phyloP scores from a whole-genome alignment of 2,329 filamentous ascomycete species.

The Phyllosticta citribraziliensis region DNA sequence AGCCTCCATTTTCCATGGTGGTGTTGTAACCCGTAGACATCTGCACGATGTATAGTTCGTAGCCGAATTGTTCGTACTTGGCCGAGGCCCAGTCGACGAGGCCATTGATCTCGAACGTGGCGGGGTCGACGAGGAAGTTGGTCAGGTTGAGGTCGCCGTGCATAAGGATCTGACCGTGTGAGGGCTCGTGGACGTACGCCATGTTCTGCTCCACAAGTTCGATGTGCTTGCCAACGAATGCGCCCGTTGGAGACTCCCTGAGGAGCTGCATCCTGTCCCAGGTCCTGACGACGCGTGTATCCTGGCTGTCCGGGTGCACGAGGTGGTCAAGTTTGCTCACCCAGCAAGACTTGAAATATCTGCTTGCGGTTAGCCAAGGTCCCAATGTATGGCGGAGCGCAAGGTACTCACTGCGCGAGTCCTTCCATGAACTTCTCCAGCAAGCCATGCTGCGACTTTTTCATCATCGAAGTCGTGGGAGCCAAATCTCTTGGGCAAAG shows the following conservation, averaged over 20 bases:
- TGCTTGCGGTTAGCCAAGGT: background rate
- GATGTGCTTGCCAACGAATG: background rate
- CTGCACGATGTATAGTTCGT: background rate
- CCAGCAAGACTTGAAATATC: background rate
- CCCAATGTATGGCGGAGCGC: background rate
- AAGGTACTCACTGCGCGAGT: background rate
- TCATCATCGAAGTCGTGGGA: background rate
- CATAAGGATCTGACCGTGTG: background rate
- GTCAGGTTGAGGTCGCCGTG: background rate
- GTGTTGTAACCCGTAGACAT: background rate
- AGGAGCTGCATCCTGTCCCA: background rate
- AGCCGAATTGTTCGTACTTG: background rate
- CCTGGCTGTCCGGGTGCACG: background rate
- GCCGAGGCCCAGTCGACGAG: background rate
- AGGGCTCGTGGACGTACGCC: background rate
- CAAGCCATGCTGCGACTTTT: background rate
- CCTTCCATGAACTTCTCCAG: background rate
- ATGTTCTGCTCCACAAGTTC: background rate
- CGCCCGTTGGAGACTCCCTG: background rate
- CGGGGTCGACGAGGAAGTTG: background rate
- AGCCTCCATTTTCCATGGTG: background rate
- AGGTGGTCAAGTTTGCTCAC: background rate
- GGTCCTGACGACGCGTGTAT: background rate
- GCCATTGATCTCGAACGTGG: background rate
- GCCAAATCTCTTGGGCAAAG: background rate